These are phyloP conservation scores for Odonthalia washingtoniensis DNA, from an alignment of 31 red algal species.

Conservation along the genomic window DNA sequence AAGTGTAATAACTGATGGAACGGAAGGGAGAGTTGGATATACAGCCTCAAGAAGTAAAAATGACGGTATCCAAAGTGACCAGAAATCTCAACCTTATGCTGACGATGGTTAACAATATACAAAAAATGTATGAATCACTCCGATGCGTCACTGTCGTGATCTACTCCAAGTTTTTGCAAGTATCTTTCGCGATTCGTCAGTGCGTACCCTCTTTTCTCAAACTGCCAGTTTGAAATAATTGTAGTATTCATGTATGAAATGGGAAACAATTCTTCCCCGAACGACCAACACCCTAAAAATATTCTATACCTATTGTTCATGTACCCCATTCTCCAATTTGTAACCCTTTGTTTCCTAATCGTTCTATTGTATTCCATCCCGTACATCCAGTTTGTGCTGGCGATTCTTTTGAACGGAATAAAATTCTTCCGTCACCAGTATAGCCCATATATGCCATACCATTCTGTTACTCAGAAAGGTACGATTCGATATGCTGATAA, in stretches of 20 bases:
- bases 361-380: constrained; percentile 6
- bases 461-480: constrained; percentile 3
- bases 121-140: neutral
- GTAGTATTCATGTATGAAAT: constrained; percentile 38
- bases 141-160: neutral
- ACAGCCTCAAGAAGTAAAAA: too few relatives aligned
- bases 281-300: too few relatives aligned
- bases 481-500: neutral
- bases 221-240: constrained; percentile 45
- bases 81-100: neutral
- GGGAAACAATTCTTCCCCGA: constrained; percentile 36
- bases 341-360: constrained; percentile 37
- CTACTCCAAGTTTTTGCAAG: neutral
- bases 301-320: constrained; percentile 52
- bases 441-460: constrained; percentile 42
- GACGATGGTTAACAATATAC: neutral
- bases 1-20: neutral
- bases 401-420: constrained; percentile 36
- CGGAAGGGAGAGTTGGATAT: neutral
- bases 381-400: constrained; percentile 31
- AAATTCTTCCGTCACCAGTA: constrained; percentile 7
- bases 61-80: too few relatives aligned
- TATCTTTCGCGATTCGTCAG: too few relatives aligned
- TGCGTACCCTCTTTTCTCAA: constrained; percentile 26
- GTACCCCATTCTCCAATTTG: constrained; percentile 56